A percentile compares a stretch with the other conserved stretches of the same genome.
Conservation (phyloP, 768 basidiomycete genomes). For the Pholiota microspora region DNA sequence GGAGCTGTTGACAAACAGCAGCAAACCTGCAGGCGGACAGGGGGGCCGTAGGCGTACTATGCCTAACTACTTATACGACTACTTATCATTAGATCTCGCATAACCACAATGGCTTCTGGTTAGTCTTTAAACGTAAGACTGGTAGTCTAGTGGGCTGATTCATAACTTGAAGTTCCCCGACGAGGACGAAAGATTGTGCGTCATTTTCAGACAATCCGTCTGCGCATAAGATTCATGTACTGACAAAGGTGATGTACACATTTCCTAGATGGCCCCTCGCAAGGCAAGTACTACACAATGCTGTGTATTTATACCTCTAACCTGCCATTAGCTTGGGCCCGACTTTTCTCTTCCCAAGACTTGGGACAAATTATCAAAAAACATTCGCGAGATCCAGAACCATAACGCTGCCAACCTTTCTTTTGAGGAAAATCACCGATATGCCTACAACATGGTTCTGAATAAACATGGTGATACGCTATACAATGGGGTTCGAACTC, state of each 20-base stretch:
- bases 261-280: constrained; percentile 43
- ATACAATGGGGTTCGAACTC: constrained; percentile 78
- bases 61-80: too few species aligned
- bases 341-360: constrained; percentile 80
- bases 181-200: constrained; percentile 47
- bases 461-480: constrained; percentile 81
- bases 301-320: not conserved
- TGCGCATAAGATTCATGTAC: not conserved
- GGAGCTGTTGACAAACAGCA: not conserved
- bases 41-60: not conserved
- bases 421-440: constrained; percentile 85
- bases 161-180: constrained; percentile 28
- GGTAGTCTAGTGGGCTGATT: not conserved
- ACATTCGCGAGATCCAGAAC: constrained; percentile 93
- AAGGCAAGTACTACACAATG: constrained; percentile 29
- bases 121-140: not conserved
- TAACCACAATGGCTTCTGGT: not conserved
- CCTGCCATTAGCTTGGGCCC: constrained; percentile 57
- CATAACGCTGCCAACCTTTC: constrained; percentile 84
- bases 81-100: not conserved
- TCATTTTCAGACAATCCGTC: constrained; percentile 14
- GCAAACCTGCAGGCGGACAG: not conserved
- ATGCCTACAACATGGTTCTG: constrained; percentile 92
- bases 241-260: constrained; percentile 5
- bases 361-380: constrained; percentile 76